Evolutionary conservation across 495 filamentous ascomycete genomes (phyloP), one percentile per base, ranked within the genome.

Genomic region (Cairneyella variabilis): DNA sequence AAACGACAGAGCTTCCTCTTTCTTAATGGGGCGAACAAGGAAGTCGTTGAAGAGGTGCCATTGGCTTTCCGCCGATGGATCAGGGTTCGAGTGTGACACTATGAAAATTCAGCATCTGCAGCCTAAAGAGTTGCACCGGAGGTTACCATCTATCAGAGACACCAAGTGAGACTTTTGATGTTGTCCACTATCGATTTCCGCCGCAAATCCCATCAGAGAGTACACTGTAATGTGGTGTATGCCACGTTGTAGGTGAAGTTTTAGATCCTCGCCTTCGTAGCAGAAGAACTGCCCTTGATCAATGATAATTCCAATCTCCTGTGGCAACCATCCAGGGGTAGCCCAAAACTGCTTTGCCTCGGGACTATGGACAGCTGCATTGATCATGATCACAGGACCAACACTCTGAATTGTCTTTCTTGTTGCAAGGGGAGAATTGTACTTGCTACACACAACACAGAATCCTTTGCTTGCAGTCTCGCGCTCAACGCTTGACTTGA

Each of bases 11-110:
- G 95, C 95, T 64, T 97, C 91, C 30, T 87, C 85, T 37, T 76
- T 72, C 12, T 83, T 76, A 16, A 95, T 76, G n/a, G 85, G 80
- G 4, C 86, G 80, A 27, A 99, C 93, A 11, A 95, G 73, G 58
- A 99, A 99, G 68, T 99, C 93, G 49, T 99, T 99, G 69, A 99
- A 96, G 3, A 99, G 65, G 62, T 96, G 88, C 93, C 93, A 99
- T 55, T 82, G 82, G 57, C 73, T 80, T 47, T 81, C 73, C 1
- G 64, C 65, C 7, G 81, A 72, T 4, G 76, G 58, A 5, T 75
- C 69, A 1, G 69, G 65, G 18, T 78, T 75, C 2, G 90, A 89
- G 21, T 91, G 80, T 0, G 84, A 86, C 38, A 95, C 89, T 85
- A 14, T 16, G 20, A 20, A 32, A 41, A 27, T 26, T 62, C 9